Evolutionary conservation across 441 rosid species (phyloP), one percentile per base, ranked within the genome.

Genomic region (Sinapis alba): DNA sequence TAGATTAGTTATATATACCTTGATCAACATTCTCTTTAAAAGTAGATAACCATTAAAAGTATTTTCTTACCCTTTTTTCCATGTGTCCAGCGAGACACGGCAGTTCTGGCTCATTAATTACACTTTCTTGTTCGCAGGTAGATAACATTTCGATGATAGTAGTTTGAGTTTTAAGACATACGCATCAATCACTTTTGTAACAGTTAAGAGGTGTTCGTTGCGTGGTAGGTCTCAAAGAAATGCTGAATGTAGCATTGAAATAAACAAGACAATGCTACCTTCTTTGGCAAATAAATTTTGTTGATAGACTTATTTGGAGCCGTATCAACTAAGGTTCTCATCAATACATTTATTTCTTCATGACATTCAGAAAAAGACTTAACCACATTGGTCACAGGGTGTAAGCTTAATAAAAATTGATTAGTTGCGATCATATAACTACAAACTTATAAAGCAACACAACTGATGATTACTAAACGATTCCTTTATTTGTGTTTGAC

Each of bases 401-500:
- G 38, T 59, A 32, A 56, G 56, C 16, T 36, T 11, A 41, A 21
- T 61, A n/a, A 15, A 47, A 47, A 45, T 0, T 8, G 23, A 9
- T 28, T 1, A 9, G 47, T 19, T 41, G 20, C n/a, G 32, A 30
- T 21, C 15, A n/a, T 56, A 36, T 72, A 27, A 34, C 18, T 1
- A 15, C 15, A 20, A 43, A 43, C 34, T 21, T 50, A n/a, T 30
- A 21, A 23, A 21, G 20, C 54, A 47, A 16, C 20, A 47, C 54
- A 47, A 16, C 20, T 47, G 20, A 15, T 47, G 26, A 51, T 24
- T 32, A 50, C 54, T 32, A 67, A 60, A 59, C 62, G 20, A 28
- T 0, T 50, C 4, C 13, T 75, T 61, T 62, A 75, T 63, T 62
- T 72, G 51, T 58, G 45, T 47, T 24, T 53, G 27, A 76, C 61